Base-by-base conservation (phyloP, 2,329 filamentous ascomycete species). In the Geosmithia putterillii region DNA sequence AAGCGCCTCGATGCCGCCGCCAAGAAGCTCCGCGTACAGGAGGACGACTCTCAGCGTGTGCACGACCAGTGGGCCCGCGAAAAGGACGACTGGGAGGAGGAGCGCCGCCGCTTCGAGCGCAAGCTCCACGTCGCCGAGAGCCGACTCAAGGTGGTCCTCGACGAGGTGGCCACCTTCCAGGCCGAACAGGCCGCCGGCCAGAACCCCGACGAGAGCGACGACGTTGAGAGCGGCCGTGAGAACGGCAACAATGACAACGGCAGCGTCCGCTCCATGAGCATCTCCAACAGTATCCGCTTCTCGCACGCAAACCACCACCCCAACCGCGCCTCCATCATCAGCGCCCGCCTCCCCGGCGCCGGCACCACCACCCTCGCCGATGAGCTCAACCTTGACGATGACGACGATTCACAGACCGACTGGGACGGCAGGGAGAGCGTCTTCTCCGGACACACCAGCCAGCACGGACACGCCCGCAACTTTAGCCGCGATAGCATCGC, bases 71-170 rank as follows among this genome's bases (percentile, higher is more conserved):
- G 87, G 85, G 80, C 82, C 10, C 79, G 77, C 42, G 92, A 98
- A 50, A 92, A 83, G 57, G 81, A 90, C 44, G 68, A 69, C 2
- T 96, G 89, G 88, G 82, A 89, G 12, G 79, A 83, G 40, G 88
- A 94, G 58, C 83, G 79, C 54, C 80, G 89, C 44, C 83, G 77
- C 44, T 73, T 86, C 47, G 90, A 98, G 60, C 80, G 86, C 45
- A 87, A 85, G 52, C 66, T 95, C 14, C 89, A 96, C 58, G 74
- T 95, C n/a, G 84, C 88, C 2, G 92, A 98, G 63, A 85, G 75
- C 23, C 81, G 90, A 34, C 63, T 98, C 44, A 92, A 90, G 58
- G 73, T 77, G 10, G 75, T 98, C 10, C 70, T 98, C 38, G 86
- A 90, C 34, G 92, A 96, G 61, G 76, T 98, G 41, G 79, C 80